A percentile compares a stretch with the other conserved stretches of the same genome.
phyloP scores from a whole-genome alignment of 2,329 filamentous ascomycete species.

The Pestalotiopsis sp. region DNA sequence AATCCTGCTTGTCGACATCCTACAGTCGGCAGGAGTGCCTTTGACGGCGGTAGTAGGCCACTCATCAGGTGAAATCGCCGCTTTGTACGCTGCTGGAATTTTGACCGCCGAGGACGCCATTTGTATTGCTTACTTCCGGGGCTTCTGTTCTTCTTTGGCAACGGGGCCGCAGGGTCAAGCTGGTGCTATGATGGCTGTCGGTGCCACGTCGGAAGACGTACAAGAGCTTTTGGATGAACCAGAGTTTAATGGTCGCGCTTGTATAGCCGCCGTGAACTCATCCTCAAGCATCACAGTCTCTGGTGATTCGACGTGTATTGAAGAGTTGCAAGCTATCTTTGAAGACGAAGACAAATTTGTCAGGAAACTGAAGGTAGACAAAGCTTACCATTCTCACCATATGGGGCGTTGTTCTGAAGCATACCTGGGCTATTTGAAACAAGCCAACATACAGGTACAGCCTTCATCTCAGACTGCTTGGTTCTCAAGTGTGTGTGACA shows the following conservation, averaged over 20 bases:
- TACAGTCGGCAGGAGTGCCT: conserved; percentile 35
- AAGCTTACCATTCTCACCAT: conserved; percentile 40
- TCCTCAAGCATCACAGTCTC: conserved; percentile 29
- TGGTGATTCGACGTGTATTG: conserved; percentile 28
- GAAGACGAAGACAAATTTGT: conserved; percentile 21
- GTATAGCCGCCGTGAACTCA: conserved; percentile 31
- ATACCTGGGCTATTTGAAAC: no score
- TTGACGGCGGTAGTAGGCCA: conserved; percentile 41
- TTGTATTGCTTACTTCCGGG: conserved; percentile 29
- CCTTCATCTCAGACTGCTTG: no score
- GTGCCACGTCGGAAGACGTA: conserved; percentile 32
- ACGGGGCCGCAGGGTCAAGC: background rate
- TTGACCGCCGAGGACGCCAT: conserved; percentile 34
- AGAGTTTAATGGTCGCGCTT: conserved; percentile 24
- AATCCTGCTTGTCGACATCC: conserved; percentile 38
- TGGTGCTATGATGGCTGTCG: conserved; percentile 40
- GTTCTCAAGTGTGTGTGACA: background rate
- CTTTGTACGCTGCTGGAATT: conserved; percentile 41
- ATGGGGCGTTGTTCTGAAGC: conserved; percentile 26
- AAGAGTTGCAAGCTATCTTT: conserved; percentile 18
- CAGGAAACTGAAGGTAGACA: conserved; percentile 33
- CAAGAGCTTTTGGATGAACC: conserved; percentile 16
- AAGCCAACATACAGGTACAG: no score
- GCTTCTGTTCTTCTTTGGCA: background rate
- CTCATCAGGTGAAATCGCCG: conserved; percentile 46